phyloP scores from a whole-genome alignment of 805 yeast genomes.

The Starmerella etchellsii region DNA sequence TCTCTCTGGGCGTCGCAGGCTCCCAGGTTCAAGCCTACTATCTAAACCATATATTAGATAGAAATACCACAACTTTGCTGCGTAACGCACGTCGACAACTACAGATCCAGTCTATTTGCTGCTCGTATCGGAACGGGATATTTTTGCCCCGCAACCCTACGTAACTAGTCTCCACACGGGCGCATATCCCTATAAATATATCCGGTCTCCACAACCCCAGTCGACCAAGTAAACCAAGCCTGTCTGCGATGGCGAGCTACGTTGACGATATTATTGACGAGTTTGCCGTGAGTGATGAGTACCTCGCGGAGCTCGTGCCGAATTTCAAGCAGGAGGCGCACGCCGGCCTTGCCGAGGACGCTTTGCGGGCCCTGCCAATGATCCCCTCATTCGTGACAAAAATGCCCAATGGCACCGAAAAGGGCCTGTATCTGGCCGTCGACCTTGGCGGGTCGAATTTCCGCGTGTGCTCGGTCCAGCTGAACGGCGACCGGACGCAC shows the following conservation, averaged over 20 bases:
- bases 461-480: constrained; percentile 76
- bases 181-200: too few species aligned
- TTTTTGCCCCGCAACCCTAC: too few species aligned
- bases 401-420: constrained; percentile 75
- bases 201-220: too few species aligned
- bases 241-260: constrained; percentile 3
- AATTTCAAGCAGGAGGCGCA: constrained; percentile 21
- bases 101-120: too few species aligned
- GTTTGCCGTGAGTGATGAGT: constrained; percentile 10
- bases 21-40: too few species aligned
- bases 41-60: too few species aligned
- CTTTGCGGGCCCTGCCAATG: constrained; percentile 41
- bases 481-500: constrained; percentile 55
- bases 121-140: too few species aligned
- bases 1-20: too few species aligned
- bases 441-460: constrained; percentile 95
- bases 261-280: constrained; percentile 11
- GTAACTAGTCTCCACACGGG: too few species aligned
- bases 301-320: constrained; percentile 11
- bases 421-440: constrained; percentile 74
- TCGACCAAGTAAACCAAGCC: too few species aligned
- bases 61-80: too few species aligned
- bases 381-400: constrained; percentile 82
- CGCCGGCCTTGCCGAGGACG: constrained; percentile 23
- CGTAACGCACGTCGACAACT: too few species aligned